Base-by-base conservation (phyloP, 371 early-diverging fungal species). In the Lichtheimia hyalospora region DNA sequence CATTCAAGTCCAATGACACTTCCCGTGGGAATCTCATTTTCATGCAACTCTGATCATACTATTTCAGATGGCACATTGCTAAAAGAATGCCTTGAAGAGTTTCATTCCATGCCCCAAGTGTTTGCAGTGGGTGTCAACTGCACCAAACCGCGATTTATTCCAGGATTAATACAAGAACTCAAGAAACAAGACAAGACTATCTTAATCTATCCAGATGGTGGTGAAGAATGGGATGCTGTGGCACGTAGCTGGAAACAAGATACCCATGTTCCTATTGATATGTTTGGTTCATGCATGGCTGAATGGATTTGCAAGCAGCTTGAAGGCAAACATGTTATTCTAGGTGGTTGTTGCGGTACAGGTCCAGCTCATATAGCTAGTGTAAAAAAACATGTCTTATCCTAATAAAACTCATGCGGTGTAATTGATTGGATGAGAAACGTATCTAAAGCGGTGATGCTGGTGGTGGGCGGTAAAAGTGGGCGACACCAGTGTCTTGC, bases 101-200 rank as follows among this genome's bases (percentile, higher is more conserved):
- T 78, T 25, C 59, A 55, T 27, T 63, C 59, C 39, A 20, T 68
- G 16, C 44, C 62, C 0, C 10, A 51, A 3, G 59, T 87, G 3
- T 70, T 73, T 23, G 83, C 75, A 16, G 55, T 79, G 6, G 88
- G 88, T 8, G 63, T 85, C 44, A 87, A 87, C 58, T 87, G 88
- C 62, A 80, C 84, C 0, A 79, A 80, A 23, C 82, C 82, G 2
- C 48, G 49, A 15, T 73, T 55, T 48, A 73, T 79, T n/a, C 52
- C 57, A 3, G 15, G 48, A 4, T 34, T 77, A 12, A 34, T 73
- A 3, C 10, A 49, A 5, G 64, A 40, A 1, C 49, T 68, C 49
- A 66, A 12, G 34, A 48, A 43, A 2, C 20, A 41, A 1, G 50
- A 52, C 3, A 73, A 75, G 56, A 62, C 67, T 0, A 46, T 77